Evolutionary conservation across 2,329 filamentous ascomycete genomes (phyloP).

Genomic region (Microcera coccophila): DNA sequence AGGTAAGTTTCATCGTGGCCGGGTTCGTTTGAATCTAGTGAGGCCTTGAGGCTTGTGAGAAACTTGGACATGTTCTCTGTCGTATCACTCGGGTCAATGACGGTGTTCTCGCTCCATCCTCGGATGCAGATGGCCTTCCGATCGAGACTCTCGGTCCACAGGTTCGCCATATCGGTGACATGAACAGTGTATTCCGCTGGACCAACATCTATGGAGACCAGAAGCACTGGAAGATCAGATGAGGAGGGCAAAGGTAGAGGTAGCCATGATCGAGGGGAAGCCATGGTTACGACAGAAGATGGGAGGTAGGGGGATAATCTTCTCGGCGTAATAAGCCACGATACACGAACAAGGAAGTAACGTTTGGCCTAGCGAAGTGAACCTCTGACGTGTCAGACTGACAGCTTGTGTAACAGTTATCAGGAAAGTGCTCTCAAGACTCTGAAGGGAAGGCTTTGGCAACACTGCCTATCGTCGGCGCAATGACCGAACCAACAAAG

Average conservation of each 20-base stretch:
- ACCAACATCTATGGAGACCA: slow-evolving; percentile 58
- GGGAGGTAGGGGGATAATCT: not conserved
- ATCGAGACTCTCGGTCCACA: slow-evolving; percentile 68
- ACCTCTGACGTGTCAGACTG: too few species aligned
- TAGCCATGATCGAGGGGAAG: slow-evolving; percentile 41
- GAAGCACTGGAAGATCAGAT: slow-evolving; percentile 52
- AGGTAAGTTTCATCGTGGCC: slow-evolving; percentile 45
- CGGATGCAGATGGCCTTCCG: slow-evolving; percentile 59
- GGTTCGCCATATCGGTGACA: slow-evolving; percentile 66
- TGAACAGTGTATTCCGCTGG: slow-evolving; percentile 58
- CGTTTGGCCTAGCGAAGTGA: not conserved
- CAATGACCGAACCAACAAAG: not conserved
- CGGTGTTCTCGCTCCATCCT: slow-evolving; percentile 59
- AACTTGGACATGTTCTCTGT: slow-evolving; percentile 64
- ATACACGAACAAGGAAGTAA: not conserved
- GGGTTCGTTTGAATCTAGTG: slow-evolving; percentile 45
- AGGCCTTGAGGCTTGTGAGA: slow-evolving; percentile 56
- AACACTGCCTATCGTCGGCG: too few species aligned
- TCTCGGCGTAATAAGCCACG: not conserved
- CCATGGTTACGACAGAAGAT: slow-evolving; percentile 24
- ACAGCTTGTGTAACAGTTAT: too few species aligned
- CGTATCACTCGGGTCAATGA: slow-evolving; percentile 70
- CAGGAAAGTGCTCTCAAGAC: too few species aligned
- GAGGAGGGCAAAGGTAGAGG: slow-evolving; percentile 42
- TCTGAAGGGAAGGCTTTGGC: too few species aligned